Conservation (phyloP, 2,329 filamentous ascomycete species). For the Orbilia brochopaga region DNA sequence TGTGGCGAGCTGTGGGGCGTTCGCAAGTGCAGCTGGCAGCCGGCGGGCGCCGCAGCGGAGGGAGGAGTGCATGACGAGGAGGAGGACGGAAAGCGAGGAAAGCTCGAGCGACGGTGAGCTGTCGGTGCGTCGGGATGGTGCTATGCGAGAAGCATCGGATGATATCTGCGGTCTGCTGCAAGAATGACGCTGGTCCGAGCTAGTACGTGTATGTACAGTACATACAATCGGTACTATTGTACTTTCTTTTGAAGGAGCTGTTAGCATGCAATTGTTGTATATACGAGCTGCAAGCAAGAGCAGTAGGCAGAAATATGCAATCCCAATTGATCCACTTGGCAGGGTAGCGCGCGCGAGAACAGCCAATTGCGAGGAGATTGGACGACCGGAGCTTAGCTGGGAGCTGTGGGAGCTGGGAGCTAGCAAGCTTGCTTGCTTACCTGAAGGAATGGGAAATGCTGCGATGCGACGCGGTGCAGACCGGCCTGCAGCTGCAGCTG, state of each 20-base stretch:
- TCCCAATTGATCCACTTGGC: background rate
- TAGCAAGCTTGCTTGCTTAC: background rate
- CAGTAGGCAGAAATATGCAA: constrained; percentile 13
- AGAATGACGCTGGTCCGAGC: no score
- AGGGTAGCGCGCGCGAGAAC: background rate
- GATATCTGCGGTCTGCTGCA: no score
- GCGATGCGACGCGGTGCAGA: no score
- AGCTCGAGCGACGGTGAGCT: no score
- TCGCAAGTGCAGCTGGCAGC: constrained; percentile 18
- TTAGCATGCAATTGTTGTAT: constrained; percentile 25
- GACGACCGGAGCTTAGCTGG: background rate
- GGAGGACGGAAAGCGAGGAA: constrained; percentile 7
- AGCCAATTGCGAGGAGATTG: background rate
- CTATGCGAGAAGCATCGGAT: no score
- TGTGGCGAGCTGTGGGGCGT: constrained; percentile 3
- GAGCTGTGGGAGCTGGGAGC: background rate
- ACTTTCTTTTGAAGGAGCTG: no score
- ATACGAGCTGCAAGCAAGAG: constrained; percentile 16
- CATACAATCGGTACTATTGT: no score
- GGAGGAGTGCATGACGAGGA: no score
- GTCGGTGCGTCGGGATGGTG: no score
- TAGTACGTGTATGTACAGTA: no score
- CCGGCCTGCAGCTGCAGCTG: no score
- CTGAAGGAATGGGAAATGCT: no score
- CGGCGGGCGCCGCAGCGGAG: constrained; percentile 16